These are phyloP conservation scores for Vishniacozyma victoriae DNA, from an alignment of 768 basidiomycete genomes.

Conservation along the genomic window DNA sequence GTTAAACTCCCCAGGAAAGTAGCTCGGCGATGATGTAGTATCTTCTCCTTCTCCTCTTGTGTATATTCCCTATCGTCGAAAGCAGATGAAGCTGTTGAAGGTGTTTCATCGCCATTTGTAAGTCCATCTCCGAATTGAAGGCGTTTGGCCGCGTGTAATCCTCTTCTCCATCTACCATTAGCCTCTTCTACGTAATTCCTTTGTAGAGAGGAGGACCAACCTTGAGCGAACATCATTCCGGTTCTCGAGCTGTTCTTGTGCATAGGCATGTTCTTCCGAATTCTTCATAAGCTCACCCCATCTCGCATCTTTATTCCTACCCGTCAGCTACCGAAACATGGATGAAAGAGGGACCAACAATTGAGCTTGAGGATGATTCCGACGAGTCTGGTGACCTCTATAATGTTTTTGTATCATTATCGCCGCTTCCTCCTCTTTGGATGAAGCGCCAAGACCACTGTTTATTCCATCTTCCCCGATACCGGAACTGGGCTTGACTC, in stretches of 20 bases:
- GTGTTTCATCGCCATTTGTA: not conserved
- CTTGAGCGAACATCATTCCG: slow-evolving; percentile 35
- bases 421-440: too few relatives aligned
- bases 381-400: too few relatives aligned
- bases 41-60: slow-evolving; percentile 3
- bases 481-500: too few relatives aligned
- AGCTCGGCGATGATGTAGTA: slow-evolving; percentile 11
- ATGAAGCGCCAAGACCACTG: too few relatives aligned
- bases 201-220: slow-evolving; percentile 4
- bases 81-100: not conserved
- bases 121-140: slow-evolving; percentile 20
- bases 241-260: slow-evolving; percentile 24
- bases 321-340: too few relatives aligned
- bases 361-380: too few relatives aligned
- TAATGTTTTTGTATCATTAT: slow-evolving; percentile 16
- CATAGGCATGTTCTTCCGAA: slow-evolving; percentile 12
- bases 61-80: not conserved
- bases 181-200: not conserved
- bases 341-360: too few relatives aligned
- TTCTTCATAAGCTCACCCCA: slow-evolving; percentile 36
- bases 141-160: slow-evolving; percentile 19
- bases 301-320: slow-evolving; percentile 24
- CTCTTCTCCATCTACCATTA: slow-evolving; percentile 25
- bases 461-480: too few relatives aligned
- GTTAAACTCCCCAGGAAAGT: slow-evolving; percentile 30